phyloP scores from a whole-genome alignment of 352 stramenopile species.

The Phytophthora parvispora region DNA sequence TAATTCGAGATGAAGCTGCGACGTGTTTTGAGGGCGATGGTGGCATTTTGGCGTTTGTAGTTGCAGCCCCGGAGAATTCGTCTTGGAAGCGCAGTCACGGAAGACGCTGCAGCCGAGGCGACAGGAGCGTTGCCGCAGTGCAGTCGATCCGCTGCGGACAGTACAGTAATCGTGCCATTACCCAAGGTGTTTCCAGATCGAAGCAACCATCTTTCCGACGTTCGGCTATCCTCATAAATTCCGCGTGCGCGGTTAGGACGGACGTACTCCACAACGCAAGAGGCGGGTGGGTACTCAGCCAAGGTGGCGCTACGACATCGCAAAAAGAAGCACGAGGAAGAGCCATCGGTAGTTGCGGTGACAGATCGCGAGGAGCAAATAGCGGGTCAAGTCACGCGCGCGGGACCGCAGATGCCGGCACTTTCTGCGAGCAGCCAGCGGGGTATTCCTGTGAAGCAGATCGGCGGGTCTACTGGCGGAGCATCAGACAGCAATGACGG shows the following conservation, averaged over 20 bases:
- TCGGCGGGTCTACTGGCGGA: slow-evolving; percentile 10
- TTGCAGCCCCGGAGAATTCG: slow-evolving; percentile 24
- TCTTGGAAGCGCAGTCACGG: slow-evolving; percentile 6
- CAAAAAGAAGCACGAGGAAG: slow-evolving; percentile 49
- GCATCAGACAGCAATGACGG: slow-evolving; percentile 21
- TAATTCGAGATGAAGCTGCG: slow-evolving; percentile 45
- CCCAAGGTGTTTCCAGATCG: slow-evolving; percentile 13
- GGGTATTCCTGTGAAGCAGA: slow-evolving; percentile 37
- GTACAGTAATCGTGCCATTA: slow-evolving; percentile 4
- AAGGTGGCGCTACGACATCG: slow-evolving; percentile 58
- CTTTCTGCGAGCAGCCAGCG: slow-evolving; percentile 38
- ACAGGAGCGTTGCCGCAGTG: slow-evolving; percentile 1
- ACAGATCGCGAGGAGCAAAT: slow-evolving; percentile 36
- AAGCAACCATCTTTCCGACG: slow-evolving; percentile 5
- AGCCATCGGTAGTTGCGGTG: slow-evolving; percentile 44
- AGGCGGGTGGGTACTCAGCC: slow-evolving; percentile 12
- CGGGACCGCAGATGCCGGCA: slow-evolving; percentile 43
- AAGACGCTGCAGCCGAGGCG: slow-evolving; percentile 5
- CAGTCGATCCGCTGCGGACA: background rate
- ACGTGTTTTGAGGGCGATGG: slow-evolving; percentile 28
- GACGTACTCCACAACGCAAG: slow-evolving; percentile 12
- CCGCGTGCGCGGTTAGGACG: slow-evolving; percentile 5
- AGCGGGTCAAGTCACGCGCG: slow-evolving; percentile 23
- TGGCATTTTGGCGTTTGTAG: slow-evolving; percentile 34
- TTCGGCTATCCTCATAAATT: background rate